Evolutionary conservation across 768 basidiomycete species (phyloP), one percentile per base, ranked within the genome.

Genomic region (Leccinum olivaceopallidum): DNA sequence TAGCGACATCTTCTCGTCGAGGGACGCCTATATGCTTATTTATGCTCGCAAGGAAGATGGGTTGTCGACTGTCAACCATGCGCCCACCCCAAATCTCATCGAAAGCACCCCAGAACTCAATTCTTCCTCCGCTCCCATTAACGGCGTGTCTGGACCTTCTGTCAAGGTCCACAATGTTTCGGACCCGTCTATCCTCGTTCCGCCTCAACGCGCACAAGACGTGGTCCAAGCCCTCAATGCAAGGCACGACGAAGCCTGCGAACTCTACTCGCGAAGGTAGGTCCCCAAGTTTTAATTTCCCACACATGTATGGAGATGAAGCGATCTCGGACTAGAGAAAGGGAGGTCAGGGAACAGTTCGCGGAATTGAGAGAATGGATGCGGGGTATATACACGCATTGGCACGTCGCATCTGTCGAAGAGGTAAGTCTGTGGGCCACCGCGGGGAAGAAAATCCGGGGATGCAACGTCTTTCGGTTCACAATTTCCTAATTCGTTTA

Each of bases 1-100:
- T 65, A 84, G 81, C 61, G 77, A 80, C 42, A 80, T 90, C 47
- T 74, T 74, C 63, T 79, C 83, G 3, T 94, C 94, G 2, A 90
- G 84, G 74, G 94, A 97, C 66, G 94, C 93, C 6, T 97, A 98
- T 75, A 96, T 98, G 94, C 81, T 98, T 34, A 87, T 98, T 57
- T 98, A 98, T 73, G 82, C 84, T 39, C 83, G 85, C 12, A 80
- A 78, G 64, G 67, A 74, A 30, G 59, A 65, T 20, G 49, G 51
- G 37, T 52, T 57, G 42, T 20, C 62, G 53, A 61, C 63, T 30
- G 44, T 47, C 58, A 28, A 50, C 64, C 63, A 65, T 61, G 63
- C 58, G 50, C 44, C 57, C 44, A 63, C 62, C 60, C 60, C 60
- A 60, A 56, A 67, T 65, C 56, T 63, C 53, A 37, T 52, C 50